A percentile compares a stretch with the other conserved stretches of the same genome.
Evolutionary conservation across 495 filamentous ascomycete species (phyloP).

Genomic region (Aspergillus bridgeri): DNA sequence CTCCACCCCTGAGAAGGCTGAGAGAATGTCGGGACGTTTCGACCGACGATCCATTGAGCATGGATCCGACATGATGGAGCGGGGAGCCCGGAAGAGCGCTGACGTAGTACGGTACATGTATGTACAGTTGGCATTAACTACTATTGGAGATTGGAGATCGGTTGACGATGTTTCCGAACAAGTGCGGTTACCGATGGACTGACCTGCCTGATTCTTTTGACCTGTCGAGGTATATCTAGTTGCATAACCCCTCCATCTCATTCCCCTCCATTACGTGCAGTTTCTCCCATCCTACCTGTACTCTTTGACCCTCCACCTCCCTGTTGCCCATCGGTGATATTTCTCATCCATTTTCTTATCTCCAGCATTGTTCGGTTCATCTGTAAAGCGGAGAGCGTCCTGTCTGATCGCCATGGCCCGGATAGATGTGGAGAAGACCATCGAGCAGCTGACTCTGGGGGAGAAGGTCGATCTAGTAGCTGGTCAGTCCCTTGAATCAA

Average conservation of each 20-base stretch:
- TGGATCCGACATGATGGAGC: neutral
- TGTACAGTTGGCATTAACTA: neutral
- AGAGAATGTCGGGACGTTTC: neutral
- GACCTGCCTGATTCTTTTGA: neutral
- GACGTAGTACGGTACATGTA: too few relatives aligned
- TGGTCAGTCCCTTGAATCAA: slow-evolving; percentile 33
- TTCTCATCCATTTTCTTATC: neutral
- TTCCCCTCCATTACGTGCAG: neutral
- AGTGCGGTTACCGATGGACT: neutral
- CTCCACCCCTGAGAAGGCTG: neutral
- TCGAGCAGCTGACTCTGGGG: slow-evolving; percentile 57
- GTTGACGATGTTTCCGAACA: neutral
- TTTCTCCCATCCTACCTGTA: neutral
- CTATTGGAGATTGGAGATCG: neutral
- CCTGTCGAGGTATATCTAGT: neutral
- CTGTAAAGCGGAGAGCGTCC: slow-evolving; percentile 6
- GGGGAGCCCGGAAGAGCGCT: slow-evolving; percentile 4
- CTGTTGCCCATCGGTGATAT: neutral
- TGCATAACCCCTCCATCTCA: neutral
- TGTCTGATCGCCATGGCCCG: slow-evolving; percentile 45
- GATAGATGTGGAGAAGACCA: slow-evolving; percentile 58
- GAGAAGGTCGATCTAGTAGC: slow-evolving; percentile 63
- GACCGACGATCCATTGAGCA: slow-evolving; percentile 1
- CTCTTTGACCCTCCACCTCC: neutral
- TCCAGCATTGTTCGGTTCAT: neutral